A percentile compares a stretch with the other conserved stretches of the same genome.
Conservation (phyloP, 2,329 filamentous ascomycete species). For the Stemphylium vesicarium region DNA sequence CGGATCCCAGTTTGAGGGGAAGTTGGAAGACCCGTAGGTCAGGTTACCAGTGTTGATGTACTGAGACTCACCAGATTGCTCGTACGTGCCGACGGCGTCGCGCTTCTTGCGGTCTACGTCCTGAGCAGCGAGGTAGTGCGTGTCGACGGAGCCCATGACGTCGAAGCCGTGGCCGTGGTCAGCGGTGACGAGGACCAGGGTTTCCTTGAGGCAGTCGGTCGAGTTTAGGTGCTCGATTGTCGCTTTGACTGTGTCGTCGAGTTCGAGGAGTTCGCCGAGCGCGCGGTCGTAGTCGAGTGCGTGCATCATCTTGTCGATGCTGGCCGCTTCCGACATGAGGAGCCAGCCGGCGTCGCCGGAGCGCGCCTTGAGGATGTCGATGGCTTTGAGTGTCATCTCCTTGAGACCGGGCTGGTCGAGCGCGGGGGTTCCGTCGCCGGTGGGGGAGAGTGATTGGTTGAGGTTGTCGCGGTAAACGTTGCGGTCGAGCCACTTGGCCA, state of each 20-base stretch:
- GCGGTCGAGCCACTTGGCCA: slow-evolving; percentile 86
- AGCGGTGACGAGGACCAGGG: slow-evolving; percentile 80
- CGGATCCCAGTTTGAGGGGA: slow-evolving; percentile 85
- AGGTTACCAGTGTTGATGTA: slow-evolving; percentile 70
- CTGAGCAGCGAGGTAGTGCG: slow-evolving; percentile 73
- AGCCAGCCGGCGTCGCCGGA: slow-evolving; percentile 78
- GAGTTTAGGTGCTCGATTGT: slow-evolving; percentile 73
- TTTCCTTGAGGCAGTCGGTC: slow-evolving; percentile 73
- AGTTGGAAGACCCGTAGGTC: slow-evolving; percentile 70
- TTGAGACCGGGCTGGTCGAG: slow-evolving; percentile 81
- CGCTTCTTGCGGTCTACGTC: slow-evolving; percentile 74
- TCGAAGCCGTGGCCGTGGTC: slow-evolving; percentile 91
- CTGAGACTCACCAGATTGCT: slow-evolving; percentile 74
- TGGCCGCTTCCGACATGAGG: slow-evolving; percentile 85
- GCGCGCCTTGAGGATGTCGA: slow-evolving; percentile 74
- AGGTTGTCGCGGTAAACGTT: slow-evolving; percentile 79
- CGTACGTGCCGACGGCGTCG: slow-evolving; percentile 74
- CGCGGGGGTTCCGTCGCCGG: slow-evolving; percentile 68
- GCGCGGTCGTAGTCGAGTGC: slow-evolving; percentile 82
- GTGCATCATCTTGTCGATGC: slow-evolving; percentile 92
- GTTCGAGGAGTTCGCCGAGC: slow-evolving; percentile 81
- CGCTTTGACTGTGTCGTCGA: slow-evolving; percentile 81
- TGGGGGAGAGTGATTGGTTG: slow-evolving; percentile 70
- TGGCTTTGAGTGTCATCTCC: slow-evolving; percentile 87
- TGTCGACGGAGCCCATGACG: slow-evolving; percentile 82